phyloP scores from a whole-genome alignment of 2,329 filamentous ascomycete genomes.

The Claviceps africana region DNA sequence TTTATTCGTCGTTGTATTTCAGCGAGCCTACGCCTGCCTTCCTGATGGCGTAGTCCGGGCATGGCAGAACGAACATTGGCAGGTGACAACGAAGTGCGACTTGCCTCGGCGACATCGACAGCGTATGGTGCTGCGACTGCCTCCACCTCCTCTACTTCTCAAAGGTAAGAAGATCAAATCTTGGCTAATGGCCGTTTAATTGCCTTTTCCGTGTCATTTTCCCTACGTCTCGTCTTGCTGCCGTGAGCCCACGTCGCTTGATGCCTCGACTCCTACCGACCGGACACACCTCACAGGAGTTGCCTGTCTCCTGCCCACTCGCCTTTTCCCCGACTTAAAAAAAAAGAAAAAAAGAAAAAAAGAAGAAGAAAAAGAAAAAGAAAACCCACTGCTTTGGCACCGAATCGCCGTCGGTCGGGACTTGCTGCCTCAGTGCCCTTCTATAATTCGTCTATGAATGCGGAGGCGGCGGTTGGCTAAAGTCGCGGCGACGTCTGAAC shows the following conservation, averaged over 20 bases:
- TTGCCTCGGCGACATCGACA: constrained; percentile 27
- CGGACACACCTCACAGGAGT: neutral
- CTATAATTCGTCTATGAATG: neutral
- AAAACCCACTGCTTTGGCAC: neutral
- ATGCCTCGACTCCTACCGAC: neutral
- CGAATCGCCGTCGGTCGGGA: neutral
- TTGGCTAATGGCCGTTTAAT: neutral
- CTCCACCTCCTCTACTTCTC: constrained; percentile 13
- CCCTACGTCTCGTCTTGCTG: neutral
- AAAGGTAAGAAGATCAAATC: constrained; percentile 11
- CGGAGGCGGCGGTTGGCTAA: neutral
- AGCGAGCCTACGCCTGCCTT: constrained; percentile 24
- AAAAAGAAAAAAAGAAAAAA: neutral
- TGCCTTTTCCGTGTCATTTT: neutral
- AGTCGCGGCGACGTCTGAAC: neutral
- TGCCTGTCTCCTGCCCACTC: neutral
- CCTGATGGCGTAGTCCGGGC: constrained; percentile 50
- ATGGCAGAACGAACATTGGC: constrained; percentile 50
- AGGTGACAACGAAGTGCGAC: constrained; percentile 43
- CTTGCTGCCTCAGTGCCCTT: neutral
- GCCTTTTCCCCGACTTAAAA: neutral
- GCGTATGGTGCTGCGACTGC: constrained; percentile 15
- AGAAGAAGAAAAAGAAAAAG: no score
- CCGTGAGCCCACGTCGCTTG: neutral
- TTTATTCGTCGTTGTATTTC: constrained; percentile 7